phyloP scores from a whole-genome alignment of 2,329 filamentous ascomycete genomes.

The Talaromyces sp. region DNA sequence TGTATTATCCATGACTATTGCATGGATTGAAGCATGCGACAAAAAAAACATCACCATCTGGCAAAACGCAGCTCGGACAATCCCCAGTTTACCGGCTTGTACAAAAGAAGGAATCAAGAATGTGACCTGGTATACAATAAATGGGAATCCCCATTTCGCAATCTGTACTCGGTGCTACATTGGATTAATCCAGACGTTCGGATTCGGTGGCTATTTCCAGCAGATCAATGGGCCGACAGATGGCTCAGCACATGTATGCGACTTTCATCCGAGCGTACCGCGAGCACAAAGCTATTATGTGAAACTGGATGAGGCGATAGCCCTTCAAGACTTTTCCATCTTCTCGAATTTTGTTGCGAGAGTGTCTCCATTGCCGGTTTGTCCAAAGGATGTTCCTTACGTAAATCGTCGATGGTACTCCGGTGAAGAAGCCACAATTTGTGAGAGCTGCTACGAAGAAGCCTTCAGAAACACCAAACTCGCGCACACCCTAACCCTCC shows the following conservation, averaged over 20 bases:
- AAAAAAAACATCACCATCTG: conserved; percentile 7
- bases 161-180: conserved; percentile 12
- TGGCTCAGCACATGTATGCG: conserved; percentile 9
- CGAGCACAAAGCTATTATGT: conserved; percentile 8
- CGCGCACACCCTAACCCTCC: not conserved
- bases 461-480: conserved; percentile 10
- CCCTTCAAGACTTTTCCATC: conserved; percentile 3
- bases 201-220: conserved; percentile 6
- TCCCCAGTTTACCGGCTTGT: not conserved
- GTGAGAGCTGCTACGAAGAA: conserved; percentile 16
- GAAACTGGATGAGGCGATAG: conserved; percentile 10
- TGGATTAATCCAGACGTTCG: conserved; percentile 5
- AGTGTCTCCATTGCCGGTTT: not conserved
- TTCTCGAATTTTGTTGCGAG: conserved; percentile 11
- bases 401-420: conserved; percentile 11
- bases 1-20: conserved; percentile 4
- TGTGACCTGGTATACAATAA: conserved; percentile 12
- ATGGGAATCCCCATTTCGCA: conserved; percentile 1
- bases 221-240: conserved; percentile 1
- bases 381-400: conserved; percentile 8
- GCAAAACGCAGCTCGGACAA: conserved; percentile 13
- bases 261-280: not conserved
- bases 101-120: conserved; percentile 11
- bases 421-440: conserved; percentile 15
- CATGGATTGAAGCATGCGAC: conserved; percentile 10